phyloP scores from a whole-genome alignment of 2,329 filamentous ascomycete genomes.

The Graphiopsis chlorocephala region DNA sequence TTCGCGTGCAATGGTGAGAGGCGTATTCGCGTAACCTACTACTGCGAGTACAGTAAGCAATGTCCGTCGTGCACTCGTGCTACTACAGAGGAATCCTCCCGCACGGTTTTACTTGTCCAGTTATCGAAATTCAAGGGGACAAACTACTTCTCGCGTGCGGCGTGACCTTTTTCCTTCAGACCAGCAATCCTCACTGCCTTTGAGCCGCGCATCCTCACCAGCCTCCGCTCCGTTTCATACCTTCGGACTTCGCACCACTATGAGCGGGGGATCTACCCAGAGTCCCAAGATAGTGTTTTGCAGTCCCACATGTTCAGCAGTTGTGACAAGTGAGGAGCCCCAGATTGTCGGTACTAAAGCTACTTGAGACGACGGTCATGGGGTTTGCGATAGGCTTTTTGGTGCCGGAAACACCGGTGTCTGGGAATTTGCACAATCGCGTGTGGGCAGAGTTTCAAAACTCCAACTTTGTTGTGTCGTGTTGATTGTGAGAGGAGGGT shows the following conservation, averaged over 20 bases:
- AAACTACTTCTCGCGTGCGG: not conserved
- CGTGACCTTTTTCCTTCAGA: not conserved
- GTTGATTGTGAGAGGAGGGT: not conserved
- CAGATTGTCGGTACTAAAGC: not conserved
- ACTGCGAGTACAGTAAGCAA: not conserved
- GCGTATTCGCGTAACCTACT: not conserved
- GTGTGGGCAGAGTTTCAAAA: not conserved
- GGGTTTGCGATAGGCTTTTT: not conserved
- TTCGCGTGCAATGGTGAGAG: not conserved
- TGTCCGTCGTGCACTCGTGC: not conserved
- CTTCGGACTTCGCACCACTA: not conserved
- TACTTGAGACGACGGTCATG: not conserved
- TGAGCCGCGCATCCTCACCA: not conserved
- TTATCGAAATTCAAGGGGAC: not conserved
- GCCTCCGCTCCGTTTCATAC: not conserved
- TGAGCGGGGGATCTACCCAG: not conserved
- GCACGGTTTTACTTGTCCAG: not conserved
- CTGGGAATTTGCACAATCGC: not conserved
- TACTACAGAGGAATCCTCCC: not conserved
- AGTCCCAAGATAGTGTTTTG: not conserved
- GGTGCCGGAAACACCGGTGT: not conserved
- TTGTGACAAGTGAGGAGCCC: not conserved
- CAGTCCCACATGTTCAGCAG: not conserved
- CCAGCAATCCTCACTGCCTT: not conserved
- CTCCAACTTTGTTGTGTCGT: not conserved